Percentiles rank a stretch among this genome's conserved stretches.
These are phyloP conservation scores for Macroventuria anomochaeta DNA, from an alignment of 2,329 filamentous ascomycete species.

Conservation along the genomic window DNA sequence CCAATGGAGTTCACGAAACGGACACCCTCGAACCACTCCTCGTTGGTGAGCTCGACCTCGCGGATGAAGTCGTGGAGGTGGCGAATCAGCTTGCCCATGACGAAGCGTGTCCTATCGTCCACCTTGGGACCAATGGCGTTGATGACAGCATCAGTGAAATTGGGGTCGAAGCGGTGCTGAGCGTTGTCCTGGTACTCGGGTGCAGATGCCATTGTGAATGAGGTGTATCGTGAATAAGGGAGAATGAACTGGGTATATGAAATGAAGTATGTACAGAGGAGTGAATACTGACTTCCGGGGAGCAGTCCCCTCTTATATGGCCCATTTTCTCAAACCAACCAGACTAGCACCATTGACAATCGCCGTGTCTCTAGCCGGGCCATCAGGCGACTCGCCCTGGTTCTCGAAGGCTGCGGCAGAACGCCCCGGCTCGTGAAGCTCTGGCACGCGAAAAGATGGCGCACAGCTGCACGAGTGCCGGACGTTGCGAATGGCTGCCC, in stretches of 20 bases:
- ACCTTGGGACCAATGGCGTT: slow-evolving; percentile 75
- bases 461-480: slow-evolving; percentile 29
- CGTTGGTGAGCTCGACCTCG: slow-evolving; percentile 76
- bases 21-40: slow-evolving; percentile 79
- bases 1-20: slow-evolving; percentile 78
- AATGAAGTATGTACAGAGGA: neutral
- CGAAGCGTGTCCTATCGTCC: slow-evolving; percentile 66
- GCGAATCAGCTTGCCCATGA: slow-evolving; percentile 69
- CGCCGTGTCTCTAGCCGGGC: slow-evolving; percentile 32
- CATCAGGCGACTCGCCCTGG: slow-evolving; percentile 26
- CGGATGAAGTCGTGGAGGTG: slow-evolving; percentile 81
- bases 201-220: slow-evolving; percentile 27
- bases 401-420: slow-evolving; percentile 26
- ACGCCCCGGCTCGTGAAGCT: slow-evolving; percentile 26
- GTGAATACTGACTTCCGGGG: slow-evolving; percentile 14
- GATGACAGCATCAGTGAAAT: slow-evolving; percentile 77
- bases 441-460: slow-evolving; percentile 9
- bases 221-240: too few relatives aligned
- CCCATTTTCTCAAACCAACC: slow-evolving; percentile 19
- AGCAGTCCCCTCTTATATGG: slow-evolving; percentile 27
- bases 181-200: slow-evolving; percentile 29
- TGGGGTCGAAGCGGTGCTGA: slow-evolving; percentile 69
- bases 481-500: slow-evolving; percentile 26
- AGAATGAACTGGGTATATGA: slow-evolving; percentile 1
- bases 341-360: slow-evolving; percentile 29